Conservation (phyloP, 2,329 filamentous ascomycete genomes). For the Botrytis tulipae region DNA sequence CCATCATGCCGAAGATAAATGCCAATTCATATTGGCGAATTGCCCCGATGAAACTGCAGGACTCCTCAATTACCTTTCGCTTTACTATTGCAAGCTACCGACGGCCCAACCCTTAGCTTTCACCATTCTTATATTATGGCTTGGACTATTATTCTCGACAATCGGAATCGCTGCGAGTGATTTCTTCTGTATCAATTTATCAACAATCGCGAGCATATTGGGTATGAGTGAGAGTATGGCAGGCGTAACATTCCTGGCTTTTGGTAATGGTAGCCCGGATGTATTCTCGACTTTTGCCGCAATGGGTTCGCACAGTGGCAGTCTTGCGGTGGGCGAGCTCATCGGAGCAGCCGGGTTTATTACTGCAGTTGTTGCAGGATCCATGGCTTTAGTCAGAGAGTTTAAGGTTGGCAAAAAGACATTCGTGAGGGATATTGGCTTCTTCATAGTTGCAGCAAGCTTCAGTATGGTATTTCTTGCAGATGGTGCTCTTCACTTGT, state of each 20-base stretch:
- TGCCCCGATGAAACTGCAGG: conserved; percentile 89
- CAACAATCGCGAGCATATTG: conserved; percentile 83
- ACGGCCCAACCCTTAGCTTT: conserved; percentile 76
- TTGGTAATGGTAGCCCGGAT: conserved; percentile 96
- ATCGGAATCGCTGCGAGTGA: conserved; percentile 98
- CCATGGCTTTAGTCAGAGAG: conserved; percentile 94
- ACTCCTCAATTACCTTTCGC: conserved; percentile 78
- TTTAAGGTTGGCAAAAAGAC: conserved; percentile 88
- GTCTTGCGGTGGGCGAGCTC: conserved; percentile 90
- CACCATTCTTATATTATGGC: conserved; percentile 73
- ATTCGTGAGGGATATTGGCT: conserved; percentile 87
- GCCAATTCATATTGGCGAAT: conserved; percentile 77
- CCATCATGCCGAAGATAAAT: conserved; percentile 75
- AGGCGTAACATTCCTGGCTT: conserved; percentile 92
- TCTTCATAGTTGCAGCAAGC: conserved; percentile 82
- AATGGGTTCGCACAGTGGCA: conserved; percentile 96
- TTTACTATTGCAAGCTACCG: conserved; percentile 83
- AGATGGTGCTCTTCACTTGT: conserved; percentile 78
- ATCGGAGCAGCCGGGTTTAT: conserved; percentile 96
- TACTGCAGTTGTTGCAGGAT: conserved; percentile 90
- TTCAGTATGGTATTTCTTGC: conserved; percentile 87
- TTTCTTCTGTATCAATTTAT: conserved; percentile 96
- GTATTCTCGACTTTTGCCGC: conserved; percentile 98
- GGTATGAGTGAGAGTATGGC: conserved; percentile 95
- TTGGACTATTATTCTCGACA: conserved; percentile 87